Evolutionary conservation across 208 protist species (phyloP).

Genomic region (Leishmania arabica): DNA sequence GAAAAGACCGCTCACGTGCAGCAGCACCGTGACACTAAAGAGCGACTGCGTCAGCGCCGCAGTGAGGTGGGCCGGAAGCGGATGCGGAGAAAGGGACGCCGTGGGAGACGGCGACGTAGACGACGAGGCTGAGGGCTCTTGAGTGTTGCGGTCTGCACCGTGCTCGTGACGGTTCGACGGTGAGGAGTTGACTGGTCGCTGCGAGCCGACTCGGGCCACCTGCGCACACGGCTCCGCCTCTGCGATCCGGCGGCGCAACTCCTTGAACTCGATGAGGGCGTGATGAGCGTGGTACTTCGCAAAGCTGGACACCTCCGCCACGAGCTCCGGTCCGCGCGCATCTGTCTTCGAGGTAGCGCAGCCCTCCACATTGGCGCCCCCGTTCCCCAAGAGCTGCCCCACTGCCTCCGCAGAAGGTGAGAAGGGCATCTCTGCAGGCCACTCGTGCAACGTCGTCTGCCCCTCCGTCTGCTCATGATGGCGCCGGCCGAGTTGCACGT

Average conservation of each 20-base stretch:
- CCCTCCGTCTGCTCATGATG: slow-evolving; percentile 19
- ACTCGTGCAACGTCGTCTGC: slow-evolving; percentile 6
- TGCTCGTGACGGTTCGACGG: background rate
- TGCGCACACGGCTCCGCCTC: background rate
- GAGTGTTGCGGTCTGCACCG: background rate
- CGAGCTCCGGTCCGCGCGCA: background rate
- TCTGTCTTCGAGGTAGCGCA: background rate
- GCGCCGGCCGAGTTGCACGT: slow-evolving; percentile 25
- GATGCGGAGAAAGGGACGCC: background rate
- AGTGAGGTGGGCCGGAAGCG: background rate
- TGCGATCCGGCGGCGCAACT: slow-evolving; percentile 5
- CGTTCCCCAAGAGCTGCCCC: background rate
- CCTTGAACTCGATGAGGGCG: slow-evolving; percentile 51
- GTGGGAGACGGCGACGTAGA: background rate
- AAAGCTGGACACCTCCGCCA: slow-evolving; percentile 41
- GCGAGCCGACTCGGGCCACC: background rate
- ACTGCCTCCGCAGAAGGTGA: background rate
- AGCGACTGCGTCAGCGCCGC: slow-evolving; percentile 32
- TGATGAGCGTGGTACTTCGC: slow-evolving; percentile 78
- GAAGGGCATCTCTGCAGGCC: background rate
- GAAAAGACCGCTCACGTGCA: slow-evolving; percentile 69
- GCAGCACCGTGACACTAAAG: slow-evolving; percentile 56
- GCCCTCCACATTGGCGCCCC: no score
- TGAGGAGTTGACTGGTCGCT: background rate
- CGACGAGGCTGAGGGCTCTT: background rate